Percentiles rank a stretch among this genome's conserved stretches.
These are phyloP conservation scores for Phallus indusiatus DNA, from an alignment of 768 basidiomycete genomes.

Conservation along the genomic window DNA sequence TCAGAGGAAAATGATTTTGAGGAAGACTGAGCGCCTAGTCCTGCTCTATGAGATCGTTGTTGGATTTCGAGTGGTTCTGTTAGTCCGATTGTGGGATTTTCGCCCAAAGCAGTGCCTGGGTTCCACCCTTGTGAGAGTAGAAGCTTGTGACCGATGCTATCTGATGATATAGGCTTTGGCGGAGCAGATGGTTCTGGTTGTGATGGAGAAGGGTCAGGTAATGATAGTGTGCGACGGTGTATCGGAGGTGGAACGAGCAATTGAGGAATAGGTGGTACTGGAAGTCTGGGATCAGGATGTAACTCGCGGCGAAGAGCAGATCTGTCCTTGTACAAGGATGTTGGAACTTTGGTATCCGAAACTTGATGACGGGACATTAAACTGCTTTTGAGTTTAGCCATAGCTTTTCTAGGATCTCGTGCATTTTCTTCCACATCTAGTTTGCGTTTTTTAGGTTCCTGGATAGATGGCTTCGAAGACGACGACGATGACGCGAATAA, in stretches of 20 bases:
- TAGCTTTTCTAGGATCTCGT: constrained; percentile 53
- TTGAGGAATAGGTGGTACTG: constrained; percentile 39
- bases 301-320: constrained; percentile 62
- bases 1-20: constrained; percentile 15
- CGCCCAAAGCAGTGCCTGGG: constrained; percentile 46
- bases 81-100: constrained; percentile 26
- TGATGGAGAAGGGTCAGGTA: constrained; percentile 10
- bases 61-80: constrained; percentile 50
- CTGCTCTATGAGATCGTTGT: constrained; percentile 35
- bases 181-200: constrained; percentile 19
- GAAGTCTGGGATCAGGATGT: constrained; percentile 36
- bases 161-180: constrained; percentile 39
- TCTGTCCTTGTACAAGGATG: constrained; percentile 48
- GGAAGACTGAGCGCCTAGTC: constrained; percentile 39
- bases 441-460: constrained; percentile 16
- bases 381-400: constrained; percentile 54
- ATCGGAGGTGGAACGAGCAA: constrained; percentile 6
- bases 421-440: constrained; percentile 15
- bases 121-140: constrained; percentile 71
- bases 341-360: not conserved
- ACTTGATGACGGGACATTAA: constrained; percentile 45
- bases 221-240: constrained; percentile 10
- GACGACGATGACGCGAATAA: constrained; percentile 33
- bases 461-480: constrained; percentile 11
- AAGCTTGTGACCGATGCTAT: constrained; percentile 60